Evolutionary conservation across 2,329 filamentous ascomycete genomes (phyloP), one percentile per base, ranked within the genome.

Genomic region (Claviceps quebecensis): DNA sequence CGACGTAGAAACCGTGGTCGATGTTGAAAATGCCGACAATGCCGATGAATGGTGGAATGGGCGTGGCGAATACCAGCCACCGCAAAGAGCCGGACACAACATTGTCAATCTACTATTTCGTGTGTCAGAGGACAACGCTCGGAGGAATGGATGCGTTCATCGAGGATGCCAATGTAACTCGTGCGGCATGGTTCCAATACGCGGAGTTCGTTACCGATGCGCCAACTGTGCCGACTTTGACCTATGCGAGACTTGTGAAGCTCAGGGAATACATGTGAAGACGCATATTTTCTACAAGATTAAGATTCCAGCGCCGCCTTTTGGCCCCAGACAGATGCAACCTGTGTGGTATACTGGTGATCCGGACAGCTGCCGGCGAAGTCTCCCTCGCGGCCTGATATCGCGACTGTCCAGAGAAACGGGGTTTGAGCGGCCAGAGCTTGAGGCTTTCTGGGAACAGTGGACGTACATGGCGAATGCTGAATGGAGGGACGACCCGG

Each of bases 241-340:
- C 64, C 79, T 98, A 2, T 98, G 93, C 71, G 89, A 96, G 63
- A 83, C 83, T 7, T 98, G 93, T 69, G 91, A 98, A 69, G 80
- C 86, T 5, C 80, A 83, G 59, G 79, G 80, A 22, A 69, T 83
- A 2, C 91, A 95, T 63, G 81, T 78, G 61, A 94, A 91, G 65
- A 95, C 89, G 1, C 93, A 98, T 67, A 80, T 97, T 45, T 97
- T 98, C 68, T 95, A 94, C 75, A 97, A 97, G 67, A 86, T 98
- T 62, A 84, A 84, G 51, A 84, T 97, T 11, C 93, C 93, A 1
- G 86, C 89, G 1, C 88, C 90, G 0, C 86, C 88, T 34, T 82
- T 95, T 52, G 86, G 86, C 3, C 83, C 86, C 2, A 80, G 87
- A 49, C 84, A 91, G 64, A 85, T 84, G 61, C 84, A 88, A 59